Conservation (phyloP, 805 yeast genomes). For the Kazachstania africana region DNA sequence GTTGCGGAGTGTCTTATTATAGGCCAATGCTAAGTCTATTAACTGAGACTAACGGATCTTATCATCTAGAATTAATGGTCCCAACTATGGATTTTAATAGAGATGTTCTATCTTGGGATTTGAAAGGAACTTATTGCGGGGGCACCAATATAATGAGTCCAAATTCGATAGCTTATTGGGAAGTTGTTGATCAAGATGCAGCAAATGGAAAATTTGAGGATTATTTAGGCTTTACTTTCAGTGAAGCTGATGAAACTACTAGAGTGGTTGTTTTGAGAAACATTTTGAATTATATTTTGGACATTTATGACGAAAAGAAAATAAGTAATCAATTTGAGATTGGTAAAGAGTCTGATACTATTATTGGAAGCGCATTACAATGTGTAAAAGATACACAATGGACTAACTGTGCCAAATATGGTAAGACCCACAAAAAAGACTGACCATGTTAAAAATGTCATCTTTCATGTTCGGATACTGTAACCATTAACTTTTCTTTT, state of each 20-base stretch:
- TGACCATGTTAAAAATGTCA: no score
- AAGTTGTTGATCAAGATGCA: slow-evolving; percentile 8
- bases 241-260: slow-evolving; percentile 30
- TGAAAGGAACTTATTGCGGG: slow-evolving; percentile 7
- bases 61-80: slow-evolving; percentile 9
- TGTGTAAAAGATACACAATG: no score
- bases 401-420: no score
- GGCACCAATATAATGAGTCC: slow-evolving; percentile 8
- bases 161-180: slow-evolving; percentile 12
- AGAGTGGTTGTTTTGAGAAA: slow-evolving; percentile 28
- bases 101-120: slow-evolving; percentile 10
- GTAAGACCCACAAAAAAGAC: no score
- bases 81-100: slow-evolving; percentile 9
- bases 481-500: no score
- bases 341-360: slow-evolving; percentile 4
- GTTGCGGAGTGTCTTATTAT: slow-evolving; percentile 10
- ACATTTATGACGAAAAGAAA: slow-evolving; percentile 17
- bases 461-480: no score
- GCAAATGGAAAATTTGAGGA: slow-evolving; percentile 20
- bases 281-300: slow-evolving; percentile 27
- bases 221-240: slow-evolving; percentile 29
- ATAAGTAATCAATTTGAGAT: slow-evolving; percentile 6
- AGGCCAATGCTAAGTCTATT: slow-evolving; percentile 12
- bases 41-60: slow-evolving; percentile 9
- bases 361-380: slow-evolving; percentile 3